Evolutionary conservation across 225 moss, liverwort and hornwort species (phyloP).

Genomic region (Climacium dendroides): DNA sequence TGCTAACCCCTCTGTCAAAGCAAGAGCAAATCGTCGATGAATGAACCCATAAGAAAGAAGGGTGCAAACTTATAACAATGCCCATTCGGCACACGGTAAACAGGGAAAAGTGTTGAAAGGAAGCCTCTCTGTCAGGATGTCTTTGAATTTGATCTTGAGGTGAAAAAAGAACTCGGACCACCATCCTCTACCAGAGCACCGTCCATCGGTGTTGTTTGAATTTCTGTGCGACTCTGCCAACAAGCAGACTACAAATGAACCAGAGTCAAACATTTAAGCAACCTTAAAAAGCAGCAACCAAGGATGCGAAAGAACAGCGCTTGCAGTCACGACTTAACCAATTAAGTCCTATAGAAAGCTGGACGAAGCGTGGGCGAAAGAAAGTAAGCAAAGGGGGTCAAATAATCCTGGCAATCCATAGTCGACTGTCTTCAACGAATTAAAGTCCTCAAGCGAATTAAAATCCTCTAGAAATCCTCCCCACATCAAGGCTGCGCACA

Average conservation of each 20-base stretch:
- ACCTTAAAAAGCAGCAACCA: neutral
- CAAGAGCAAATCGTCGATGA: neutral
- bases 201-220: neutral
- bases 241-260: neutral
- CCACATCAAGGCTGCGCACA: neutral
- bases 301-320: neutral
- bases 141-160: neutral
- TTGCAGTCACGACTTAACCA: neutral
- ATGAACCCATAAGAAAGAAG: neutral
- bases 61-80: too few relatives aligned
- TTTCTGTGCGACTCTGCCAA: neutral
- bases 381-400: neutral
- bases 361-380: too few relatives aligned
- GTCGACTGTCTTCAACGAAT: neutral
- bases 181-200: too few relatives aligned
- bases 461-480: neutral
- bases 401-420: neutral
- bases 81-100: too few relatives aligned
- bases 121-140: neutral
- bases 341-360: neutral
- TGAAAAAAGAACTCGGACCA: neutral
- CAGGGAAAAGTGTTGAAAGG: neutral
- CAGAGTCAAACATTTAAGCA: neutral
- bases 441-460: neutral
- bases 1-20: neutral